Evolutionary conservation across 2,329 filamentous ascomycete species (phyloP).

Genomic region (Rosellinia necatrix): DNA sequence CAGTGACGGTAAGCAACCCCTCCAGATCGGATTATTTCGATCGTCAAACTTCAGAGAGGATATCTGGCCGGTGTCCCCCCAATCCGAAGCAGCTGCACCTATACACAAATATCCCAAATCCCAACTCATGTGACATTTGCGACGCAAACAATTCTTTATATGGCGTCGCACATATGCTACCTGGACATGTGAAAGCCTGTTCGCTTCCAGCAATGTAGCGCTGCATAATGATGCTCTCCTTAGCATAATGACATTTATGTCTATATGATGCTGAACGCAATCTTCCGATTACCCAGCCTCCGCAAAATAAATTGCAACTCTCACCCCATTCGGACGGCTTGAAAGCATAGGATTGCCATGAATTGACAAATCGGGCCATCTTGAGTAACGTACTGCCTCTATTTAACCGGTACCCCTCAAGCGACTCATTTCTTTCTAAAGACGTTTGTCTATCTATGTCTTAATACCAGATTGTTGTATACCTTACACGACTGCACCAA

Average conservation of each 20-base stretch:
- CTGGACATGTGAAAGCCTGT: not conserved
- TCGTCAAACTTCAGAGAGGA: not conserved
- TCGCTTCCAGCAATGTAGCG: not conserved
- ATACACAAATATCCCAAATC: not conserved
- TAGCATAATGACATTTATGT: not conserved
- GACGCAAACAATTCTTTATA: not conserved
- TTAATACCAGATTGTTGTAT: constrained; percentile 4
- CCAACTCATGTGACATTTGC: not conserved
- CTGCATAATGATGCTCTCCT: not conserved
- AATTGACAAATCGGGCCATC: not conserved
- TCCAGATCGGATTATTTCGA: not conserved
- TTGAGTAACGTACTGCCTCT: not conserved
- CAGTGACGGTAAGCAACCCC: not conserved
- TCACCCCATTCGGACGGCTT: not conserved
- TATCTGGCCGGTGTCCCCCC: not conserved
- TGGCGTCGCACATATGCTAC: not conserved
- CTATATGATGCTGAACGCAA: not conserved
- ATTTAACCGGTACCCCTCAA: constrained; percentile 19
- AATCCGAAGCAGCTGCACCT: not conserved
- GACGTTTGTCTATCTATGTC: not conserved
- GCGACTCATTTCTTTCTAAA: not conserved
- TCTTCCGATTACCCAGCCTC: constrained; percentile 25
- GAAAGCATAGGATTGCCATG: not conserved
- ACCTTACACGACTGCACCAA: not conserved
- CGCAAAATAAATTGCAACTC: constrained; percentile 23